Evolutionary conservation across 208 protist species (phyloP).

Genomic region (Vickermania ingenoplastis): DNA sequence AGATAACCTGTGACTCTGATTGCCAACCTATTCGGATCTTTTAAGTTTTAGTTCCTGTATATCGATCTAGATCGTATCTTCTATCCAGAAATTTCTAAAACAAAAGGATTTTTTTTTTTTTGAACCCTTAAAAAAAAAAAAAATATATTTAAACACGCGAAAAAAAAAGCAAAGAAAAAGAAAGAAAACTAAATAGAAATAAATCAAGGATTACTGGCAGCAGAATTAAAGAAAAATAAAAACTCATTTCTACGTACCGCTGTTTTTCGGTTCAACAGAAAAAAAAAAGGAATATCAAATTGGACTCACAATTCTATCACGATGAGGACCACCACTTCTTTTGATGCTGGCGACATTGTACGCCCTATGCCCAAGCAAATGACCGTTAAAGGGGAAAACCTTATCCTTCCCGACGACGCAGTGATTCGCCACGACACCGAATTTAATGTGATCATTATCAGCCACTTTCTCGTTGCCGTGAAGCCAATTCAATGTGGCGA

Average conservation of each 20-base stretch:
- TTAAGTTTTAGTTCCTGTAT: too few relatives aligned
- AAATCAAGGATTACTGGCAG: slow-evolving; percentile 2
- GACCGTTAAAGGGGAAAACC: slow-evolving; percentile 21
- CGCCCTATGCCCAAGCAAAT: slow-evolving; percentile 33
- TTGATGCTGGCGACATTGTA: slow-evolving; percentile 54
- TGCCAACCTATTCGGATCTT: too few relatives aligned
- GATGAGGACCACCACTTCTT: slow-evolving; percentile 37
- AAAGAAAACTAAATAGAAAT: slow-evolving; percentile 5
- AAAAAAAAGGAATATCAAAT: slow-evolving; percentile 3
- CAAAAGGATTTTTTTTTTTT: too few relatives aligned
- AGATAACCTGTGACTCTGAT: too few relatives aligned
- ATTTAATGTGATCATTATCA: slow-evolving; percentile 75
- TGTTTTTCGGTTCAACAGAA: too few relatives aligned
- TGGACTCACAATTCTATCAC: neutral
- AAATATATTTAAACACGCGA: too few relatives aligned
- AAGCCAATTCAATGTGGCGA: slow-evolving; percentile 24
- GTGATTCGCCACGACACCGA: slow-evolving; percentile 27
- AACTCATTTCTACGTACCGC: too few relatives aligned
- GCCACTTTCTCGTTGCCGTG: slow-evolving; percentile 60
- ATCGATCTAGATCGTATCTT: too few relatives aligned
- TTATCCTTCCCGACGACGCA: slow-evolving; percentile 40
- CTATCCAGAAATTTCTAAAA: too few relatives aligned
- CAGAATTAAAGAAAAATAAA: slow-evolving; percentile 11
- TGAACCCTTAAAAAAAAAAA: too few relatives aligned
- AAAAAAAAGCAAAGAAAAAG: slow-evolving; percentile 12